Evolutionary conservation across 352 stramenopile species (phyloP).

Genomic region (Phytophthora kernoviae): DNA sequence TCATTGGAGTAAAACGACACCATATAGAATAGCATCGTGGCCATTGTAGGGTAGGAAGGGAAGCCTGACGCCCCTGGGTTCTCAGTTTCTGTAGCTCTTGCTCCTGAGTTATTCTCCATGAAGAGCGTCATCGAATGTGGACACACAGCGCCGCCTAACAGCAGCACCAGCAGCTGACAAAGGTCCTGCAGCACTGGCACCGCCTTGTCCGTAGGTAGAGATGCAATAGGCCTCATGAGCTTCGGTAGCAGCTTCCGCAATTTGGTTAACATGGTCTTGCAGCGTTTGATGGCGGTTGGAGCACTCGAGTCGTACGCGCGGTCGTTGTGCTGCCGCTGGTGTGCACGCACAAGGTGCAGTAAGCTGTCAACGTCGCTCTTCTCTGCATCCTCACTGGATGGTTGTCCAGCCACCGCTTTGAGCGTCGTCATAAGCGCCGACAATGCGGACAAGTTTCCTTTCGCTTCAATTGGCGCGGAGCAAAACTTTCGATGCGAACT

Average conservation of each 20-base stretch:
- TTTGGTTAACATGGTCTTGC: conserved; percentile 75
- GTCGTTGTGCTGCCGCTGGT: conserved; percentile 58
- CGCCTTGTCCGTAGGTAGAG: conserved; percentile 33
- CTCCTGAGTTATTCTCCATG: conserved; percentile 31
- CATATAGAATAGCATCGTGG: conserved; percentile 79
- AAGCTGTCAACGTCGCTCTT: conserved; percentile 62
- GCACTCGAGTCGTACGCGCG: conserved; percentile 38
- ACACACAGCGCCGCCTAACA: conserved; percentile 52
- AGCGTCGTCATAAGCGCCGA: conserved; percentile 11
- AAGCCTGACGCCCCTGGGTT: conserved; percentile 24
- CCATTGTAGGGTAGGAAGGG: conserved; percentile 52
- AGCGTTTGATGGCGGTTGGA: conserved; percentile 45
- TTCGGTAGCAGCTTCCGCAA: conserved; percentile 71
- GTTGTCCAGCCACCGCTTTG: neutral
- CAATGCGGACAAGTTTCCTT: conserved; percentile 9
- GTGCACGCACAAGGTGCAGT: conserved; percentile 43
- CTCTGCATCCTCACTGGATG: conserved; percentile 29
- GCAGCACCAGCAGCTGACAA: conserved; percentile 56
- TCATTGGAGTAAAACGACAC: conserved; percentile 68
- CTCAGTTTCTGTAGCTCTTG: neutral
- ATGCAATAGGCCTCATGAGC: conserved; percentile 59
- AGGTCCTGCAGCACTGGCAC: conserved; percentile 53
- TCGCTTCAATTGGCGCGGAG: neutral
- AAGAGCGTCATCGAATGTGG: conserved; percentile 70
- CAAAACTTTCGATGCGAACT: conserved; percentile 12